Evolutionary conservation across 2,329 filamentous ascomycete species (phyloP).

Genomic region (Colletotrichum melonis): DNA sequence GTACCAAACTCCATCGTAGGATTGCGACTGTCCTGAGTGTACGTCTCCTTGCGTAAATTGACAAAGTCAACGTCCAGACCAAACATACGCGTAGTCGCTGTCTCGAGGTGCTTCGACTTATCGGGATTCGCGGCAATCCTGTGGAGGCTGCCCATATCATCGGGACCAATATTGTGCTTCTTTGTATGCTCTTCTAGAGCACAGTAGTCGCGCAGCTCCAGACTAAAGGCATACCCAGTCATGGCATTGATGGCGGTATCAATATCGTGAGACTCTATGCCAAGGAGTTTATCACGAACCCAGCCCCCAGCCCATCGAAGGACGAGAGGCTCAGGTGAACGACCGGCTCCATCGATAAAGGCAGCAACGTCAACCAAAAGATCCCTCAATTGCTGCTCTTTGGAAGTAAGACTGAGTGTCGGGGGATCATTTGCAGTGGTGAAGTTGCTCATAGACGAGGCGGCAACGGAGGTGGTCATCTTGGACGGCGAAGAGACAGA

Average conservation of each 20-base stretch:
- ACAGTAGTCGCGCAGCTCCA: constrained; percentile 76
- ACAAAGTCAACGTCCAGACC: constrained; percentile 94
- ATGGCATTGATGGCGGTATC: constrained; percentile 88
- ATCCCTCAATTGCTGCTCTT: constrained; percentile 78
- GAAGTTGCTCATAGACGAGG: constrained; percentile 8
- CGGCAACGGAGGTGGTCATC: constrained; percentile 34
- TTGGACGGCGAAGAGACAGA: constrained; percentile 6
- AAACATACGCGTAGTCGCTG: constrained; percentile 86
- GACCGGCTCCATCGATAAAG: constrained; percentile 67
- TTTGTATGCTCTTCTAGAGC: constrained; percentile 67
- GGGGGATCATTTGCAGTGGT: constrained; percentile 4
- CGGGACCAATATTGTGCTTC: constrained; percentile 67
- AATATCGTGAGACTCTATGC: constrained; percentile 80
- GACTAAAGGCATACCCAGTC: constrained; percentile 83
- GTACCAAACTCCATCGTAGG: constrained; percentile 95
- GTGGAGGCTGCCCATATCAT: constrained; percentile 80
- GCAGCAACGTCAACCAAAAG: constrained; percentile 85
- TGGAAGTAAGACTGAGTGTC: constrained; percentile 69
- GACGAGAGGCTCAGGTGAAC: constrained; percentile 65
- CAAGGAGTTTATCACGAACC: constrained; percentile 87
- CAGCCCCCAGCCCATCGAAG: constrained; percentile 87
- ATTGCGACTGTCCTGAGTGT: constrained; percentile 88
- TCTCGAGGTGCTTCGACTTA: constrained; percentile 96
- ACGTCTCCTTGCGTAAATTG: constrained; percentile 92
- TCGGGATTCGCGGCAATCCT: constrained; percentile 93